phyloP scores from a whole-genome alignment of 768 basidiomycete genomes.

The Tephrocybe sp. region DNA sequence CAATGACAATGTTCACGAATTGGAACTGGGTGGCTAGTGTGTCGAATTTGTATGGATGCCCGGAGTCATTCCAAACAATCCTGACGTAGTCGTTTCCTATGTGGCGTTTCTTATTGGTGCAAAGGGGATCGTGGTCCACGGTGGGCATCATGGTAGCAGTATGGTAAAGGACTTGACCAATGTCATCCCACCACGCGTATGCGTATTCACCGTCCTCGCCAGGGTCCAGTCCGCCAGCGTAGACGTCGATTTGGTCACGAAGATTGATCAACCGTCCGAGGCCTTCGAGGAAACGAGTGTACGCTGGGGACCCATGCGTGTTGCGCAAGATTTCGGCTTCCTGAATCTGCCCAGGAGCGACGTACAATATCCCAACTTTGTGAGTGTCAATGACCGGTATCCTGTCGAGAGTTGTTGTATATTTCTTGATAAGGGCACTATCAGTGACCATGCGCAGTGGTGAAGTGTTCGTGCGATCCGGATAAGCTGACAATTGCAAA shows the following conservation, averaged over 20 bases:
- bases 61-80: slow-evolving; percentile 98
- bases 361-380: slow-evolving; percentile 95
- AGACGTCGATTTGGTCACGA: slow-evolving; percentile 87
- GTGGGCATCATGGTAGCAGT: slow-evolving; percentile 98
- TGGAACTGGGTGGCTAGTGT: slow-evolving; percentile 93
- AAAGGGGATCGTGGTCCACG: slow-evolving; percentile 59
- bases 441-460: slow-evolving; percentile 48
- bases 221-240: slow-evolving; percentile 87
- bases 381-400: slow-evolving; percentile 96
- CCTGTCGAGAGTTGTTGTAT: slow-evolving; percentile 69
- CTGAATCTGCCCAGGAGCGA: slow-evolving; percentile 82
- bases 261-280: slow-evolving; percentile 86
- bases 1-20: slow-evolving; percentile 95
- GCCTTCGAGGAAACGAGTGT: slow-evolving; percentile 89
- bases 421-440: slow-evolving; percentile 50
- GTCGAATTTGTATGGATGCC: slow-evolving; percentile 84
- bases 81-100: slow-evolving; percentile 97
- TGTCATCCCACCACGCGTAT: slow-evolving; percentile 99
- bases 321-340: slow-evolving; percentile 89
- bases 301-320: slow-evolving; percentile 89
- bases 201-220: slow-evolving; percentile 95
- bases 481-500: slow-evolving; percentile 77
- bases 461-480: slow-evolving; percentile 37
- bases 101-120: slow-evolving; percentile 87
- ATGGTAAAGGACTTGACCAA: slow-evolving; percentile 92